Evolutionary conservation across 352 stramenopile species (phyloP), one percentile per base, ranked within the genome.

Genomic region (Phytophthora megakarya): DNA sequence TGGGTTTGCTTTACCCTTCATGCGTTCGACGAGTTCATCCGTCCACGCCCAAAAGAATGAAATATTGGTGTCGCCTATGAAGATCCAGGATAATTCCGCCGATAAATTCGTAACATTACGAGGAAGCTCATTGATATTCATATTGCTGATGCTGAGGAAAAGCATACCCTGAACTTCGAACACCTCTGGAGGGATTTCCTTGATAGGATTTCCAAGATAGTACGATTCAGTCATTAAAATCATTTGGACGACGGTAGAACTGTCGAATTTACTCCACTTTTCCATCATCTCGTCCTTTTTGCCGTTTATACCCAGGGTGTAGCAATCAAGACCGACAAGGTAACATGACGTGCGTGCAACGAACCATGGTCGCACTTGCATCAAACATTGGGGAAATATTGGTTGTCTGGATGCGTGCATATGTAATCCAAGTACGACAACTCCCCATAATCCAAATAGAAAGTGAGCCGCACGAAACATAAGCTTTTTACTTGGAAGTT

Each of bases 321-420:
- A 45, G 26, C 70, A 81, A 50, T 76, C 70, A 2, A 84, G 28
- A 12, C 53, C 59, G 3, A 70, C 53, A 0, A 84, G 37, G 46
- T 76, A 72, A 33, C 75, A 80, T 5, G 69, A 78, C 0, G 62
- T 61, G n/a, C 63, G 37, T 4, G 48, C 48, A 13, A 70, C 57
- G 15, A 64, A 39, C 75, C 75, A 84, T 11, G 75, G 72, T 18
- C 63, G 43, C 9, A 78, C 71, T 37, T 74, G 65, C 25, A 77
- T 67, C 18, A 51, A 48, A 22, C 65, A 77, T n/a, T 77, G 57
- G 4, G 47, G 19, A 38, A 67, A 16, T 30, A 30, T 57, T 16
- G 54, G 61, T 13, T 73, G 45, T 0, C 13, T 19, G 0, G 61
- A 65, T 8, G 65, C 65, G 3, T 62, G 39, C 25, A 72, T 45